Conservation (phyloP, 2,329 filamentous ascomycete species). For the Claviceps sp. region DNA sequence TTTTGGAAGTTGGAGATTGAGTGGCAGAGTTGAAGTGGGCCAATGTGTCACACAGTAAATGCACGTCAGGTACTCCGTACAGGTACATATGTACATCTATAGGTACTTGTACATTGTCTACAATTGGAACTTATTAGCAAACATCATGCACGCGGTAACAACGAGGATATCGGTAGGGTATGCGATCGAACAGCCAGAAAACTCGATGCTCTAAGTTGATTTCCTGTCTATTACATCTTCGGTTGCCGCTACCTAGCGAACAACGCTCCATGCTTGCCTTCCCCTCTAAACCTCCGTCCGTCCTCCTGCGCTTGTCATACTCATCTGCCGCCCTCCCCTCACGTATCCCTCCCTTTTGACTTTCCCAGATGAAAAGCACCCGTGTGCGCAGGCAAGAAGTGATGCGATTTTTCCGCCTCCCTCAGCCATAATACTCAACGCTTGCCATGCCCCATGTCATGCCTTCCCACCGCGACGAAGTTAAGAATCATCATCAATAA, state of each 20-base stretch:
- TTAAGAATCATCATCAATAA: conserved; percentile 6
- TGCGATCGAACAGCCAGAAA: too few relatives aligned
- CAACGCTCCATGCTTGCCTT: background rate
- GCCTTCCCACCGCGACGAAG: conserved; percentile 7
- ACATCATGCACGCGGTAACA: too few relatives aligned
- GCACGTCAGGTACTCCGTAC: too few relatives aligned
- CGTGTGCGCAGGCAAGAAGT: background rate
- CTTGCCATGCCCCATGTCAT: conserved; percentile 6
- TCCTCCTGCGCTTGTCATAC: background rate
- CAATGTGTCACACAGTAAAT: too few relatives aligned
- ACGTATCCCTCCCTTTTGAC: background rate
- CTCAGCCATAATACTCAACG: conserved; percentile 3
- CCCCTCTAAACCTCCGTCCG: background rate
- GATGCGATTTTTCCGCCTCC: background rate
- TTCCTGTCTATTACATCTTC: background rate
- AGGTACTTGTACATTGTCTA: too few relatives aligned
- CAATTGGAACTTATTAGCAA: too few relatives aligned
- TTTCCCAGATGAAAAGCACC: background rate
- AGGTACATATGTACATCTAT: too few relatives aligned
- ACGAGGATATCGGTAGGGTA: too few relatives aligned
- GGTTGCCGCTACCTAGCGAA: background rate
- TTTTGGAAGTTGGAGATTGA: too few relatives aligned
- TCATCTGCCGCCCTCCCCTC: background rate
- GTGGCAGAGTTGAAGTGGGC: too few relatives aligned
- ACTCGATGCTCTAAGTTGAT: background rate